Evolutionary conservation across 1,284 basidiomycete species (phyloP).

Genomic region (Ceratobasidium sp.): DNA sequence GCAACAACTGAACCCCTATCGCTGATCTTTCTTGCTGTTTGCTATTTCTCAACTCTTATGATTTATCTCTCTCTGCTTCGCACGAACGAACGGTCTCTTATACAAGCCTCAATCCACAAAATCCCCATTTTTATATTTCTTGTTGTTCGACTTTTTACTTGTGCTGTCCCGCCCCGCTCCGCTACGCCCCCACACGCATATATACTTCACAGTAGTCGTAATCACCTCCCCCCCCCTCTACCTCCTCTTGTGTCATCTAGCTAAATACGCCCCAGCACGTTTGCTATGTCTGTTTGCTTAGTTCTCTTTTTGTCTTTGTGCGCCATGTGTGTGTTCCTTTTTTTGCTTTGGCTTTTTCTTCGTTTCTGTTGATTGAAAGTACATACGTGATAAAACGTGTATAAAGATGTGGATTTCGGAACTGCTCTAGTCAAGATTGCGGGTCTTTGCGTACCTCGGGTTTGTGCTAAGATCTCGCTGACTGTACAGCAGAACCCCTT

Average conservation of each 20-base stretch:
- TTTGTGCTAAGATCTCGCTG: no score
- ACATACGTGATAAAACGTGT: no score
- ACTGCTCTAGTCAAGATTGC: no score
- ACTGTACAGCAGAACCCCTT: no score
- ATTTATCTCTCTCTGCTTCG: not conserved
- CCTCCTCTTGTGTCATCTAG: not conserved
- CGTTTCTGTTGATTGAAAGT: no score
- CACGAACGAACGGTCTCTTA: slow-evolving; percentile 25
- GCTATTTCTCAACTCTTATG: not conserved
- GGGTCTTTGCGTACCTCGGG: no score
- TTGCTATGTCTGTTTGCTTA: no score
- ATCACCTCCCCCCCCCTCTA: not conserved
- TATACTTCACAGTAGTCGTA: slow-evolving; percentile 13
- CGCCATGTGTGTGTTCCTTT: no score
- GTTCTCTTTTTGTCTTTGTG: no score
- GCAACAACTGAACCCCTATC: slow-evolving; percentile 2
- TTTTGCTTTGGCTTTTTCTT: no score
- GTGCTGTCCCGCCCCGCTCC: slow-evolving; percentile 16
- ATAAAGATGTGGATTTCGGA: no score
- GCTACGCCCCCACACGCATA: not conserved
- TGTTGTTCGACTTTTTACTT: not conserved
- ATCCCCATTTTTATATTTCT: not conserved
- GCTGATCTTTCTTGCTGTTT: slow-evolving; percentile 41
- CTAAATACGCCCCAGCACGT: no score
- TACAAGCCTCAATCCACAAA: not conserved